Percentiles rank a stretch among this genome's conserved stretches.
phyloP scores from a whole-genome alignment of 179 eudicot genomes.

The Nepenthes alata region DNA sequence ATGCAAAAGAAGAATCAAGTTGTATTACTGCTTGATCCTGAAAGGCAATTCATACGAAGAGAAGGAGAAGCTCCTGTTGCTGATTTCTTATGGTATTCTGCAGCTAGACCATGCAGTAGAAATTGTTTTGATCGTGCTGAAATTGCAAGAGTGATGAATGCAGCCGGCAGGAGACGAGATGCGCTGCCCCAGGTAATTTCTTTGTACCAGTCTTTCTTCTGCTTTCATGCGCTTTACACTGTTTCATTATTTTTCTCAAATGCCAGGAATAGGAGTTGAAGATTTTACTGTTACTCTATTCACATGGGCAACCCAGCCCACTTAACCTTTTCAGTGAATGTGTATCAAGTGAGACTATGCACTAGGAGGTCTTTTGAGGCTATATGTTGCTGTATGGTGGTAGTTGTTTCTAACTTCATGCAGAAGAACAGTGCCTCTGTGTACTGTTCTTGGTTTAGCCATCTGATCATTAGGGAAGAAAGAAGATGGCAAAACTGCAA shows the following conservation, averaged over 20 bases:
- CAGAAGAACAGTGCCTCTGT: neutral
- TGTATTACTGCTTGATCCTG: constrained; percentile 78
- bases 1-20: constrained; percentile 93
- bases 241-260: too few species aligned
- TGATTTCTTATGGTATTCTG: constrained; percentile 94
- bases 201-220: neutral
- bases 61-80: constrained; percentile 96
- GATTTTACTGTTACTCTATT: too few species aligned
- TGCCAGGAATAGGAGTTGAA: too few species aligned
- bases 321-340: too few species aligned
- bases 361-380: too few species aligned
- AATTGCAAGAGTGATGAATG: constrained; percentile 98
- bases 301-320: too few species aligned
- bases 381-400: neutral
- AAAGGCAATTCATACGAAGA: constrained; percentile 71
- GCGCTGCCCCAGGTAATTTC: constrained; percentile 81
- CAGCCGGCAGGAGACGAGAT: constrained; percentile 87
- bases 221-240: too few species aligned
- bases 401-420: neutral
- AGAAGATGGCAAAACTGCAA: neutral
- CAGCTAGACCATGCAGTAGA: constrained; percentile 86
- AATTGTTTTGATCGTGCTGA: constrained; percentile 98
- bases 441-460: neutral
- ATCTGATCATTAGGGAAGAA: neutral
- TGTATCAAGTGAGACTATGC: too few species aligned